Percentiles rank a stretch among this genome's conserved stretches.
phyloP scores from a whole-genome alignment of 2,329 filamentous ascomycete species.

The Monilinia laxa region DNA sequence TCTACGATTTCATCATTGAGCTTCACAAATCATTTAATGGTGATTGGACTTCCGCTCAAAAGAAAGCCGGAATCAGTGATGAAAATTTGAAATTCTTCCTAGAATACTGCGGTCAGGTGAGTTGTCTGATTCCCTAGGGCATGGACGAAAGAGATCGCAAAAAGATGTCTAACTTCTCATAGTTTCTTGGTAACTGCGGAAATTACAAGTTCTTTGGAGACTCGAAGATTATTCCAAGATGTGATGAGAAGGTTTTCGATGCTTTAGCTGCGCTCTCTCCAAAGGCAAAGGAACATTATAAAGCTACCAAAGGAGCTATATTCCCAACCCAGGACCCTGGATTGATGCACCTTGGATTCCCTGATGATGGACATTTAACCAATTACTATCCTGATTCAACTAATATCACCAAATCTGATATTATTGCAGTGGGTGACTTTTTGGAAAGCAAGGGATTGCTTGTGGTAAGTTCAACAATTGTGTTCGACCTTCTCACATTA shows the following conservation, averaged over 20 bases:
- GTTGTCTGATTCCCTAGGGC: neutral
- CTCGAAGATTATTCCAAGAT: slow-evolving; percentile 77
- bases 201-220: slow-evolving; percentile 90
- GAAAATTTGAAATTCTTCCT: slow-evolving; percentile 67
- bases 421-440: slow-evolving; percentile 69
- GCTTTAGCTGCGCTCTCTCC: slow-evolving; percentile 60
- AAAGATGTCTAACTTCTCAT: neutral
- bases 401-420: slow-evolving; percentile 71
- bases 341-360: slow-evolving; percentile 74
- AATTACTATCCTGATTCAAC: slow-evolving; percentile 80
- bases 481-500: neutral
- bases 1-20: slow-evolving; percentile 77
- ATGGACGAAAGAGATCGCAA: neutral
- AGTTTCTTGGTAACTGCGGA: slow-evolving; percentile 74
- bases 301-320: slow-evolving; percentile 68
- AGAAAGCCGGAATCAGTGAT: slow-evolving; percentile 62
- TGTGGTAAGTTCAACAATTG: slow-evolving; percentile 42
- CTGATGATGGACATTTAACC: slow-evolving; percentile 72
- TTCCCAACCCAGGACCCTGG: slow-evolving; percentile 65
- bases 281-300: slow-evolving; percentile 63
- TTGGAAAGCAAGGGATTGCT: slow-evolving; percentile 70
- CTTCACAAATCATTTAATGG: slow-evolving; percentile 66
- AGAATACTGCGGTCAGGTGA: slow-evolving; percentile 62
- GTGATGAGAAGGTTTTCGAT: slow-evolving; percentile 61
- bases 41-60: slow-evolving; percentile 67